A percentile compares a stretch with the other conserved stretches of the same genome.
Conservation (phyloP, 768 basidiomycete species). For the Hypsizygus marmoreus region DNA sequence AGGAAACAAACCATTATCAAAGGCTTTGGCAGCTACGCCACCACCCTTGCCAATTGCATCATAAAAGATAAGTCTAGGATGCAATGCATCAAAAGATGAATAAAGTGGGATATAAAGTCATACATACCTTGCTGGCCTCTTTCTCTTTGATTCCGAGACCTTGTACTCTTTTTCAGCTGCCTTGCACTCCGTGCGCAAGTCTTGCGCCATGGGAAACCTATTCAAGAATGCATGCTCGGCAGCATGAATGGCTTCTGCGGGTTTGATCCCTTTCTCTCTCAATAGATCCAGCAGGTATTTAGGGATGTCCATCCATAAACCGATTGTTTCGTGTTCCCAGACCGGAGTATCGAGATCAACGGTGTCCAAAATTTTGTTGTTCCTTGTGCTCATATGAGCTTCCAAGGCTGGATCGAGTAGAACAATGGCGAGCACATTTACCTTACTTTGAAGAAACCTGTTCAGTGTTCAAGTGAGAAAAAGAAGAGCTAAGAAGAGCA, state of each 20-base stretch:
- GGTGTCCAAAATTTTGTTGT: conserved; percentile 66
- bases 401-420: background rate
- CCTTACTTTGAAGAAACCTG: conserved; percentile 84
- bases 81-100: background rate
- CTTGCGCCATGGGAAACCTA: conserved; percentile 65
- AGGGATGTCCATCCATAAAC: conserved; percentile 81
- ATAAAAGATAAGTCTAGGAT: conserved; percentile 76
- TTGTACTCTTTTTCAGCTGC: conserved; percentile 74
- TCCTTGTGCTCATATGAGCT: conserved; percentile 36
- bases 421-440: conserved; percentile 17
- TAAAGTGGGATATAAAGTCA: conserved; percentile 1
- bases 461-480: background rate
- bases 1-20: conserved; percentile 66
- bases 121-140: conserved; percentile 65
- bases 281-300: conserved; percentile 53
- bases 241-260: conserved; percentile 82
- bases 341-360: conserved; percentile 79
- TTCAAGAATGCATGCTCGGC: conserved; percentile 86
- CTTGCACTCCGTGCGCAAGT: conserved; percentile 84
- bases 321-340: conserved; percentile 73
- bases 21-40: conserved; percentile 75
- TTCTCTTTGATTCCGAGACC: conserved; percentile 49
- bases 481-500: background rate
- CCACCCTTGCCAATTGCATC: conserved; percentile 71
- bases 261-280: conserved; percentile 53